Conservation (phyloP, 2,329 filamentous ascomycete species). For the Fusarium succisae region DNA sequence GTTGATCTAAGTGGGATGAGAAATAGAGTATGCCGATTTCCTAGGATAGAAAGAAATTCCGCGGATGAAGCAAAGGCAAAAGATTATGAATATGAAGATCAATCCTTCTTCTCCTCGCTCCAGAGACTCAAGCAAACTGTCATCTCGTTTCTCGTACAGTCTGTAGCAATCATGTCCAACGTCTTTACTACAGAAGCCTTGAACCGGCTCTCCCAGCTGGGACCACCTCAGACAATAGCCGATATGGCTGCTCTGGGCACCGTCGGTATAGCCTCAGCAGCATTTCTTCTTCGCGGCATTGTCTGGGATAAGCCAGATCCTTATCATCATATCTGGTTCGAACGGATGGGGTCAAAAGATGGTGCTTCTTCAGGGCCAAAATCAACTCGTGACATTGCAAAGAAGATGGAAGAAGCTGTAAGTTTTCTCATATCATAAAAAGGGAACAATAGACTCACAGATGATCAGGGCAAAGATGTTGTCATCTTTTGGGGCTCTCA, state of each 20-base stretch:
- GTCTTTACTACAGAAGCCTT: constrained; percentile 33
- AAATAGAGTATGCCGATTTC: neutral
- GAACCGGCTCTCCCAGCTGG: constrained; percentile 30
- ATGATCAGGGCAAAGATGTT: constrained; percentile 73
- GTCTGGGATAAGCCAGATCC: constrained; percentile 61
- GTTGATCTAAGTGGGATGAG: neutral
- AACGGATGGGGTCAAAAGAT: constrained; percentile 54
- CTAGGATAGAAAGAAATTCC: neutral
- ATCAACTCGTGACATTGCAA: constrained; percentile 56
- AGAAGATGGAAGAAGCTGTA: constrained; percentile 45
- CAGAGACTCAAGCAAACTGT: neutral
- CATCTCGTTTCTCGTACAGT: neutral
- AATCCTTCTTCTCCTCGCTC: neutral
- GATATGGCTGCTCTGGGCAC: constrained; percentile 42
- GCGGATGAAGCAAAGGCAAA: neutral
- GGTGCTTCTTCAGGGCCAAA: constrained; percentile 38
- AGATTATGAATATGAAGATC: constrained; percentile 18
- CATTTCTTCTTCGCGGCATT: constrained; percentile 54
- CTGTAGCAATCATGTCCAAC: constrained; percentile 26
- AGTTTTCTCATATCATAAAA: neutral
- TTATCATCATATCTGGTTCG: constrained; percentile 57
- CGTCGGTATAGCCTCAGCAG: constrained; percentile 33
- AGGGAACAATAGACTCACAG: neutral
- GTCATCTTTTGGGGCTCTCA: constrained; percentile 95
- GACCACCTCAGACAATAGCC: constrained; percentile 33